Base-by-base conservation (phyloP, 257 asterid genomes). In the Lycium ferocissimum region DNA sequence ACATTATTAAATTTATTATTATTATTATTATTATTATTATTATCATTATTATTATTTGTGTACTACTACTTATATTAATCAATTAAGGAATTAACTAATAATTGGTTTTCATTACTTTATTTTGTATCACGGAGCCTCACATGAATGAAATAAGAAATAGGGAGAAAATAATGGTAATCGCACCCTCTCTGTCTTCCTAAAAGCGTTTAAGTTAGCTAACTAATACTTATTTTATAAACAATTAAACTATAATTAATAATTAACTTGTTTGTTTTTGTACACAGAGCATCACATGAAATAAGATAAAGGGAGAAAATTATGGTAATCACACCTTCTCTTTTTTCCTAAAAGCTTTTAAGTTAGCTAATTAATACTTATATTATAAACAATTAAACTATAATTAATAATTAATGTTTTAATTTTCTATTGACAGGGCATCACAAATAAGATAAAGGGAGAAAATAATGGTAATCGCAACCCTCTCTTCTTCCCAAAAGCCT, bases 401-500 rank as follows among this genome's bases (percentile, higher is more conserved):
- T n/a, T 61, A 62, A 61, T 6, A 20, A 20, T 20, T 62, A 62
- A 20, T 2, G 9, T 20, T 62, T 17, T 0, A 57, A 26, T 26
- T 26, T 57, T 57, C 1, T 57, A 7, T 7, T 61, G 4, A 53
- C 7, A 35, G 35, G 2, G 35, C 67, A n/a, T n/a, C 67, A 61
- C 5, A 3, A 61, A 61, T 61, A 7, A 2, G n/a, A 61, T 26
- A 22, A 20, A 61, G 3, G 69, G 69, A 20, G 14, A 20, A 62
- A 12, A 20, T 62, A 8, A 62, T 20, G 6, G 6, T 20, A 62
- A 54, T 53, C 7, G 2, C 4, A 7, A 22, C 45, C 62, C 62
- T 75, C 59, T 73, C 22, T 13, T 3, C 63, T 76, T 12, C 58
- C 81, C 62, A 75, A 76, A 51, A 76, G 45, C 81, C 81, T 76